phyloP scores from a whole-genome alignment of 345 rosid species.

The Aquilaria yunnanensis region DNA sequence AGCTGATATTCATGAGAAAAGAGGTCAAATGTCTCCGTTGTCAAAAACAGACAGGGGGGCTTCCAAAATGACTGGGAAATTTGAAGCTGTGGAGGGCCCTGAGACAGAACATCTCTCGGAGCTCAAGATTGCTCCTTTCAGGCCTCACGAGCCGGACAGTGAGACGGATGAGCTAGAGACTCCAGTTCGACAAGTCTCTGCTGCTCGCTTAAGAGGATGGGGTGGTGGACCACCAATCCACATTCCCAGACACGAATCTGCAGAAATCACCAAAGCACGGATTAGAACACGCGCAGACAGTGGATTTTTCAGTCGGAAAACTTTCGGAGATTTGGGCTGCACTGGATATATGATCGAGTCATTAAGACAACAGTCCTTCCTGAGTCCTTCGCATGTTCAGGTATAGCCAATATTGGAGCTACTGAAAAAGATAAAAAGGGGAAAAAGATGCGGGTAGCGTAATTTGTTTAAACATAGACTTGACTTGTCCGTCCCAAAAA shows the following conservation, averaged over 20 bases:
- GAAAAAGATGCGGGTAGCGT: too few species aligned
- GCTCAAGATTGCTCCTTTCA: constrained; percentile 1
- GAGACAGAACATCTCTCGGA: neutral
- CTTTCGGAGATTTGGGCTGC: constrained; percentile 75
- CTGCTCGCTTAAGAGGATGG: constrained; percentile 48
- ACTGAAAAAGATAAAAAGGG: too few species aligned
- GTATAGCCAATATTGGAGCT: constrained; percentile 21
- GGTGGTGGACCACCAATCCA: constrained; percentile 28
- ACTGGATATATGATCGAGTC: constrained; percentile 56
- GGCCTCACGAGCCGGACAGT: constrained; percentile 14
- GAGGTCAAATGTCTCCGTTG: constrained; percentile 1
- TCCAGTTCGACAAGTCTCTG: constrained; percentile 31
- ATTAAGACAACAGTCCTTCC: constrained; percentile 47
- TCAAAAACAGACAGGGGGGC: constrained; percentile 12
- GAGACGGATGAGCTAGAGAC: constrained; percentile 18
- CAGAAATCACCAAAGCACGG: constrained; percentile 18
- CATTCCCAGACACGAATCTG: constrained; percentile 19
- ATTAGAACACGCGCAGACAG: constrained; percentile 21
- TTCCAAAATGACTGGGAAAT: constrained; percentile 7
- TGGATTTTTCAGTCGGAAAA: constrained; percentile 68
- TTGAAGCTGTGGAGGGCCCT: constrained; percentile 4
- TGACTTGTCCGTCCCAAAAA: too few species aligned
- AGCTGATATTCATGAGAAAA: constrained; percentile 8
- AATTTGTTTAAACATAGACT: too few species aligned
- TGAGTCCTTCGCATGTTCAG: constrained; percentile 82